These are phyloP conservation scores for Polyporus tsugae DNA, from an alignment of 1,284 basidiomycete species.

Conservation along the genomic window DNA sequence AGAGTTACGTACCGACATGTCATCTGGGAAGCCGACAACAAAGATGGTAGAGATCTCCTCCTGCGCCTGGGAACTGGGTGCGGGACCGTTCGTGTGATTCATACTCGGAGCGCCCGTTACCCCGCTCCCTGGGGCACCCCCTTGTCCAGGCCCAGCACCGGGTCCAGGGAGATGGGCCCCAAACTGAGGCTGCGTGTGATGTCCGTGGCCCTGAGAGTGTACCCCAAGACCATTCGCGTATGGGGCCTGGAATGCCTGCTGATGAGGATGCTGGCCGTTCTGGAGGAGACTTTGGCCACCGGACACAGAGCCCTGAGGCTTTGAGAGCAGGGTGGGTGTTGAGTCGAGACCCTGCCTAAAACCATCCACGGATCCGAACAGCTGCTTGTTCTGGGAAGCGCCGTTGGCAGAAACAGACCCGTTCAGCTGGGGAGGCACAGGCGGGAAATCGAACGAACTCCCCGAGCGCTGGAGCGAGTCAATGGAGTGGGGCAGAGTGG, in stretches of 20 bases:
- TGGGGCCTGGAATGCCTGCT: slow-evolving; percentile 42
- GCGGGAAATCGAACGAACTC: slow-evolving; percentile 39
- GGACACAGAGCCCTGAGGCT: slow-evolving; percentile 18
- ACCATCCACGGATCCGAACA: slow-evolving; percentile 36
- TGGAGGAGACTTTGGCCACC: slow-evolving; percentile 24
- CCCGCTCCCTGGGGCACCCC: slow-evolving; percentile 28
- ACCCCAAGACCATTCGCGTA: slow-evolving; percentile 39
- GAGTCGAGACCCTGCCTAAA: slow-evolving; percentile 38
- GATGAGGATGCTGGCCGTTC: slow-evolving; percentile 32
- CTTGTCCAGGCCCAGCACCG: slow-evolving; percentile 39
- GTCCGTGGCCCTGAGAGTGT: slow-evolving; percentile 41
- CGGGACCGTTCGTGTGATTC: slow-evolving; percentile 39
- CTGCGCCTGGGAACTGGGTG: slow-evolving; percentile 45
- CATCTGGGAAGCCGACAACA: slow-evolving; percentile 98
- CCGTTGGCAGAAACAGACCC: slow-evolving; percentile 35
- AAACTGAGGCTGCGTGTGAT: slow-evolving; percentile 69
- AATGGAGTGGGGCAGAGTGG: slow-evolving; percentile 34
- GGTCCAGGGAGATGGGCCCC: slow-evolving; percentile 69
- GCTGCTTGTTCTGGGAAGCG: slow-evolving; percentile 33
- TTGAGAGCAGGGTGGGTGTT: slow-evolving; percentile 30
- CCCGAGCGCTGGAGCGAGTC: slow-evolving; percentile 41
- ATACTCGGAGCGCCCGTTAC: slow-evolving; percentile 39
- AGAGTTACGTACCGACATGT: slow-evolving; percentile 85
- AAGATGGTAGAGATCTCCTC: slow-evolving; percentile 99
- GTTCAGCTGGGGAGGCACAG: slow-evolving; percentile 34